Conservation (phyloP, 495 filamentous ascomycete genomes). For the Xylaria flabelliformis region DNA sequence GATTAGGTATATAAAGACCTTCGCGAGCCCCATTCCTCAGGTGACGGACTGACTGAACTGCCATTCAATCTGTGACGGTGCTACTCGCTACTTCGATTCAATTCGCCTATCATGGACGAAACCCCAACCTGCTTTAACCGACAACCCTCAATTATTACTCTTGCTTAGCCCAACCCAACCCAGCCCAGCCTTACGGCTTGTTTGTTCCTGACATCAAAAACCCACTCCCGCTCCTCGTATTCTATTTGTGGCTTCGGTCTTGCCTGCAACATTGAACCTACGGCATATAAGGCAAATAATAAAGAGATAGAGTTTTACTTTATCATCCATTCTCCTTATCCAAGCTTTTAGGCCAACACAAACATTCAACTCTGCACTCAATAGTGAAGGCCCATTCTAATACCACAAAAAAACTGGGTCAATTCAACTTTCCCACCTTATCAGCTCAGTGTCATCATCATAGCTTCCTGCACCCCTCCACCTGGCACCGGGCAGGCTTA, state of each 20-base stretch:
- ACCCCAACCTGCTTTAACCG: slow-evolving; percentile 2
- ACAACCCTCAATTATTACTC: slow-evolving; percentile 12
- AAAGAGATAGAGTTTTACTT: slow-evolving; percentile 3
- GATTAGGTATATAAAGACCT: slow-evolving; percentile 23
- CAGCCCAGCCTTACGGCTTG: slow-evolving; percentile 23
- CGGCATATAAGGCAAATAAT: neutral
- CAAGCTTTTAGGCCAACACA: neutral
- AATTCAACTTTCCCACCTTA: neutral
- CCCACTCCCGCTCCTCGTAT: slow-evolving; percentile 22
- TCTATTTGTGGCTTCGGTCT: slow-evolving; percentile 23
- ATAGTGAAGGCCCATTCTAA: neutral
- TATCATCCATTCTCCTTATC: neutral
- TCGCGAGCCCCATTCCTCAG: slow-evolving; percentile 14
- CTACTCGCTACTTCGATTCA: neutral
- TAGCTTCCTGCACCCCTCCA: neutral
- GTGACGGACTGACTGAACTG: neutral
- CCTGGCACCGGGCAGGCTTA: neutral
- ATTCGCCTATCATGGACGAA: slow-evolving; percentile 22
- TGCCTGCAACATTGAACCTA: slow-evolving; percentile 9
- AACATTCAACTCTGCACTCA: neutral
- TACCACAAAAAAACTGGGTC: slow-evolving; percentile 12
- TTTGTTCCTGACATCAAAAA: slow-evolving; percentile 22
- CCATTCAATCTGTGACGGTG: slow-evolving; percentile 16
- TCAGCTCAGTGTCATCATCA: slow-evolving; percentile 6
- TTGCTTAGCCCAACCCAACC: slow-evolving; percentile 21